These are phyloP conservation scores for Erysimum cheiri DNA, from an alignment of 441 rosid genomes.

Conservation along the genomic window DNA sequence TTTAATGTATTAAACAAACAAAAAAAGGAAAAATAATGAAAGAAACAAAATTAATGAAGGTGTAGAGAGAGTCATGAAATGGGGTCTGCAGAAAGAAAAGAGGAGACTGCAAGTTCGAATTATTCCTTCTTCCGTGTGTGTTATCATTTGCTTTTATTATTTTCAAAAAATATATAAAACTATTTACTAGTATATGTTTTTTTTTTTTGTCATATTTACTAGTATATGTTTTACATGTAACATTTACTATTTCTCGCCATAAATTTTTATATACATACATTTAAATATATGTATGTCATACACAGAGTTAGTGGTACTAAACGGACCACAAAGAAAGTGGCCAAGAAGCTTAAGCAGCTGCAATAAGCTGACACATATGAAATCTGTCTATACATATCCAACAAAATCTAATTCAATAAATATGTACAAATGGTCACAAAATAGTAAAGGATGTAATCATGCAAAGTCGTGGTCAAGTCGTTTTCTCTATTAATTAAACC, in stretches of 20 bases:
- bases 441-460: conserved; percentile 40
- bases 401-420: conserved; percentile 39
- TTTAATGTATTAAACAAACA: background rate
- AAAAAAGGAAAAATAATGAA: background rate
- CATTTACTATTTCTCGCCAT: background rate
- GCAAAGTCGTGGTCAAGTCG: conserved; percentile 41
- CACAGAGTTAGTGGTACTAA: conserved; percentile 29
- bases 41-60: conserved; percentile 33
- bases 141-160: conserved; percentile 43
- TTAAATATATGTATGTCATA: background rate
- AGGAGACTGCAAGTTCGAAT: conserved; percentile 72
- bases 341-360: conserved; percentile 38
- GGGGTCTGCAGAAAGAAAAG: conserved; percentile 59
- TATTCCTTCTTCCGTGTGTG: conserved; percentile 74
- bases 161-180: conserved; percentile 26
- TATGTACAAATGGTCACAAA: conserved; percentile 36
- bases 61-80: conserved; percentile 43
- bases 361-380: conserved; percentile 42
- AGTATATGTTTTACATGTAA: background rate
- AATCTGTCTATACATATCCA: conserved; percentile 31
- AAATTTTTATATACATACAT: background rate
- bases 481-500: conserved; percentile 36
- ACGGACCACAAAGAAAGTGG: conserved; percentile 44
- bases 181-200: background rate
- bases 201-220: too few species aligned